Percentiles rank a stretch among this genome's conserved stretches.
Evolutionary conservation across 208 protist genomes (phyloP).

Genomic region (Vickermania ingenoplastis): DNA sequence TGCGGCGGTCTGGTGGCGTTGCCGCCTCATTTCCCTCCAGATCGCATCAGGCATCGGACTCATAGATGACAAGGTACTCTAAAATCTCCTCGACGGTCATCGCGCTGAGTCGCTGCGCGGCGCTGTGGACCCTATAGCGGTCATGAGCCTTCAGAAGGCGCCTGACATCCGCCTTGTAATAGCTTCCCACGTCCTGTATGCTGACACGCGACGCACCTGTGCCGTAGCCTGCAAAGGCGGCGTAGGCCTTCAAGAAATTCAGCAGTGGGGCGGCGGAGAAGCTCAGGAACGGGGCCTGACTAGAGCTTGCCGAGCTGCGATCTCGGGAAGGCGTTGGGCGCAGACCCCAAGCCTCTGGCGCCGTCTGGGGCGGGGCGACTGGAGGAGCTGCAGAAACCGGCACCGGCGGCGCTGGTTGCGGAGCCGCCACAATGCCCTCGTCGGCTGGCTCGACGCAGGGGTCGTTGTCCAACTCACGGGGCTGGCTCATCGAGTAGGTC

Average conservation of each 20-base stretch:
- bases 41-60: too few species aligned
- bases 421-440: too few species aligned
- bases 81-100: neutral
- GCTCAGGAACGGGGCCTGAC: neutral
- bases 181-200: constrained; percentile 11
- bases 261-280: constrained; percentile 1
- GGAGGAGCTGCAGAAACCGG: neutral
- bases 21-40: too few species aligned
- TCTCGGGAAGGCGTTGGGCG: too few species aligned
- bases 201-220: neutral
- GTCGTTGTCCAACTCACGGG: neutral
- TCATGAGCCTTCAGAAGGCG: neutral
- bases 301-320: neutral
- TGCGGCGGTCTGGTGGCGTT: too few species aligned
- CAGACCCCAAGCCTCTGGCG: neutral
- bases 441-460: neutral
- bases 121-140: neutral
- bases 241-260: constrained; percentile 34
- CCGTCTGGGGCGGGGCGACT: neutral
- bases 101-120: neutral
- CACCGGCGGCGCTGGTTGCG: neutral
- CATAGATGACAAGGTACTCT: too few species aligned
- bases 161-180: constrained; percentile 13
- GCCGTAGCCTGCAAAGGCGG: neutral
- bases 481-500: neutral